Base-by-base conservation (phyloP, 2,329 filamentous ascomycete species). In the Epichloe amarillans region DNA sequence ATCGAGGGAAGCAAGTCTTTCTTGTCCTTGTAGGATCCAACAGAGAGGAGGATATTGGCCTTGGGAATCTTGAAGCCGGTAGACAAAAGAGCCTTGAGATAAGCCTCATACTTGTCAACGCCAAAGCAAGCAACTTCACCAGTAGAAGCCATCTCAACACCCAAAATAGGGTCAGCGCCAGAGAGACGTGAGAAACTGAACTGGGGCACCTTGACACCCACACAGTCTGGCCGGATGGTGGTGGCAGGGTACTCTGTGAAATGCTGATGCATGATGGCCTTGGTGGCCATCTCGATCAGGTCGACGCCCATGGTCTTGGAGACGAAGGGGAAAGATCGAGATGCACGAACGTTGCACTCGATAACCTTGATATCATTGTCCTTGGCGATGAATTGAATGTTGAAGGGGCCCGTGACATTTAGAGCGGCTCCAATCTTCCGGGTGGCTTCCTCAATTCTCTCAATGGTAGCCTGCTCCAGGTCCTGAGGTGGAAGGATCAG, bases 311-410 rank as follows among this genome's bases (percentile, higher is more conserved):
- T 97, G 58, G 95, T 88, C 75, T 98, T 98, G 57, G 90, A 96
- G 15, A 97, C 90, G 64, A 98, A 98, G 54, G 93, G 93, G 77
- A 96, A 96, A 0, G 91, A 97, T 57, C 93, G 81, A 44, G 93
- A 96, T 15, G 93, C 93, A 56, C 93, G 84, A 54, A 97, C 93
- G 62, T 98, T 98, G 71, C 93, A 97, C 72, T 98, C 93, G 57
- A 98, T 98, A 58, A 98, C 93, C 76, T 97, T 97, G 75, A 98
- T 97, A 58, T 97, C 91, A 66, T 97, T 97, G 67, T 97, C 90
- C 74, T 97, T 97, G 61, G 93, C 93, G 62, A 98, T 98, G 73
- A 98, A 97, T 67, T 98, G 93, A 56, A 98, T 98, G 71, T 98
- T 98, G 79, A 86, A 96, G 21, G 93, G 93, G 47, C 93, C 93